phyloP scores from a whole-genome alignment of 1,139 yeast species.

The Debaryomyces singareniensis region DNA sequence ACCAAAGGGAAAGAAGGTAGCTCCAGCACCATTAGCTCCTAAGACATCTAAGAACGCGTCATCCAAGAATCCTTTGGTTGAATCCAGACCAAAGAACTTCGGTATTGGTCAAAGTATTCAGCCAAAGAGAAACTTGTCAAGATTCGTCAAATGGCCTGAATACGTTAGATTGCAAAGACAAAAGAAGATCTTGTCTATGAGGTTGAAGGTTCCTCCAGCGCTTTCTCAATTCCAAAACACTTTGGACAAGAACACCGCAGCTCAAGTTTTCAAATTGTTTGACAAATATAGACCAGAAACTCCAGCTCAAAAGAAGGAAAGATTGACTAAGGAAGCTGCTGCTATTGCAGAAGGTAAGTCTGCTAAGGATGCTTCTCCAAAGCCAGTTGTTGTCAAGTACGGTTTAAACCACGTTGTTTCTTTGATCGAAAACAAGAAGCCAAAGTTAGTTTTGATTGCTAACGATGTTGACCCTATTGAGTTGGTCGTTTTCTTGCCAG shows the following conservation, averaged over 20 bases:
- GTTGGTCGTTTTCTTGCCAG: constrained; percentile 86
- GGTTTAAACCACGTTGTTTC: constrained; percentile 95
- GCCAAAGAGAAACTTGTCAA: constrained; percentile 92
- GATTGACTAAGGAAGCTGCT: constrained; percentile 92
- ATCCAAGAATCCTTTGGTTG: constrained; percentile 69
- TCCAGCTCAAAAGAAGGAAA: constrained; percentile 87
- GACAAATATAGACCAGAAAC: constrained; percentile 97
- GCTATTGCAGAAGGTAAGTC: constrained; percentile 92
- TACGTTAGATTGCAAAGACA: constrained; percentile 90
- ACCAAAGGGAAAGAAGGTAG: constrained; percentile 70
- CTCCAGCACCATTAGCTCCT: constrained; percentile 78
- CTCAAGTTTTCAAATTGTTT: constrained; percentile 85
- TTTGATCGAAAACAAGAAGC: constrained; percentile 89
- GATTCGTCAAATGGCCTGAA: constrained; percentile 98
- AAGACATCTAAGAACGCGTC: constrained; percentile 35
- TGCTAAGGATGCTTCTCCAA: constrained; percentile 85
- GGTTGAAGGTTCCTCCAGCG: constrained; percentile 95
- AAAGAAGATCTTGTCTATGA: constrained; percentile 80
- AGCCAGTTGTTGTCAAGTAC: constrained; percentile 88
- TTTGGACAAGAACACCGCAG: constrained; percentile 92
- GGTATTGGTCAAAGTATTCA: constrained; percentile 95
- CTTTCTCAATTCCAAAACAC: constrained; percentile 85
- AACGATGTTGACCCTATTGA: constrained; percentile 95
- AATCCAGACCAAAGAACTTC: constrained; percentile 85
- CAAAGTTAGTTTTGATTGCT: constrained; percentile 86